Conservation (phyloP, 495 filamentous ascomycete genomes). For the Neurospora sp. region DNA sequence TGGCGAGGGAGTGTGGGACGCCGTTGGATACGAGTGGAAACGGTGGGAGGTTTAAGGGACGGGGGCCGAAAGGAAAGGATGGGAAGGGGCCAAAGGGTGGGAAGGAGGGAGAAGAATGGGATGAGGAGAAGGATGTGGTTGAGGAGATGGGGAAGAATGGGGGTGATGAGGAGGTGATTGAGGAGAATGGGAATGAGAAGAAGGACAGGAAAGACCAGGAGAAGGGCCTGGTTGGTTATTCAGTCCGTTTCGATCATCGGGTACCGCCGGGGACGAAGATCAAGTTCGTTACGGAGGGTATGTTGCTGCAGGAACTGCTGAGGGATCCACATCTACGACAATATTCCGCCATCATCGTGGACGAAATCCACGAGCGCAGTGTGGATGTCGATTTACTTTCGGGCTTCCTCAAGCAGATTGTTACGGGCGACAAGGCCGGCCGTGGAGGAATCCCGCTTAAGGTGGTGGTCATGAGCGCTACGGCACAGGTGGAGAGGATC, state of each 20-base stretch:
- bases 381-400: conserved; percentile 88
- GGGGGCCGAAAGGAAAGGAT: background rate
- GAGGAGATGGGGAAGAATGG: background rate
- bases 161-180: background rate
- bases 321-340: conserved; percentile 70
- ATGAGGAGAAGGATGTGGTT: background rate
- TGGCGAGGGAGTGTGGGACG: conserved; percentile 84
- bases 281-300: conserved; percentile 95
- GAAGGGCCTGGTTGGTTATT: conserved; percentile 77
- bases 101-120: background rate
- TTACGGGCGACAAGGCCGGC: conserved; percentile 47
- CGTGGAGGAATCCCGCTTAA: conserved; percentile 68
- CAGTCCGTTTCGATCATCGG: conserved; percentile 83
- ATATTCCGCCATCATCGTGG: conserved; percentile 86
- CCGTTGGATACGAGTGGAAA: conserved; percentile 35
- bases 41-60: background rate
- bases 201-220: conserved; percentile 20
- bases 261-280: conserved; percentile 62
- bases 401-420: conserved; percentile 74
- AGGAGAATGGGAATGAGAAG: conserved; percentile 29
- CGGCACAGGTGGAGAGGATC: conserved; percentile 73
- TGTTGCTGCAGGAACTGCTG: conserved; percentile 90
- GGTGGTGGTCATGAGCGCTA: conserved; percentile 94
- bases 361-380: conserved; percentile 95
- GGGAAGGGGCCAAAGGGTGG: background rate